Evolutionary conservation across 306 rosid species (phyloP).

Genomic region (Erythrophleum fordii): DNA sequence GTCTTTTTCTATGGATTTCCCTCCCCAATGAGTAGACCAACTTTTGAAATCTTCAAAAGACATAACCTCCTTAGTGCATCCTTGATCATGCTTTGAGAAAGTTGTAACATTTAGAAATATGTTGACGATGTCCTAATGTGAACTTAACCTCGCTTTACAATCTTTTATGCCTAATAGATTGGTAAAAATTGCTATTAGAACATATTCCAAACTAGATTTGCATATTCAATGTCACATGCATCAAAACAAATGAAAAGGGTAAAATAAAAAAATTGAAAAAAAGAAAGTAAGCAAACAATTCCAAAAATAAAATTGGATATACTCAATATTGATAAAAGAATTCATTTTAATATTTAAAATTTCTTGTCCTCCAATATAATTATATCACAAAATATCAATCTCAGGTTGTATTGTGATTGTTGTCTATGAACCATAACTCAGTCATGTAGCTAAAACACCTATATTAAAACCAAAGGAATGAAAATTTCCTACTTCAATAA

Average conservation of each 20-base stretch:
- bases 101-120: constrained; percentile 70
- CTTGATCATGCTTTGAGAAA: constrained; percentile 56
- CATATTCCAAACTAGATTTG: constrained; percentile 61
- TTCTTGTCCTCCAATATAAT: background rate
- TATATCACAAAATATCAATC: background rate
- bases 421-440: constrained; percentile 23
- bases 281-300: background rate
- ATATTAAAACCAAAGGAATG: constrained; percentile 19
- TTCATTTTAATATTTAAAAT: background rate
- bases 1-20: too few relatives aligned
- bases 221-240: constrained; percentile 46
- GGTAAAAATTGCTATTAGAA: constrained; percentile 40
- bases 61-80: constrained; percentile 51
- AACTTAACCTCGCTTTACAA: constrained; percentile 54
- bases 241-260: constrained; percentile 30
- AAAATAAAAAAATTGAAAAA: background rate
- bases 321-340: background rate
- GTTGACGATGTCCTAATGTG: constrained; percentile 52
- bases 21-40: constrained; percentile 79
- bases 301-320: constrained; percentile 7
- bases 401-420: background rate
- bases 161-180: constrained; percentile 48
- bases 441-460: background rate
- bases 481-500: constrained; percentile 3
- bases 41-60: constrained; percentile 81